A percentile compares a stretch with the other conserved stretches of the same genome.
Evolutionary conservation across 192 early-diverging fungal genomes (phyloP).

Genomic region (Phlyctochytrium arcticum): DNA sequence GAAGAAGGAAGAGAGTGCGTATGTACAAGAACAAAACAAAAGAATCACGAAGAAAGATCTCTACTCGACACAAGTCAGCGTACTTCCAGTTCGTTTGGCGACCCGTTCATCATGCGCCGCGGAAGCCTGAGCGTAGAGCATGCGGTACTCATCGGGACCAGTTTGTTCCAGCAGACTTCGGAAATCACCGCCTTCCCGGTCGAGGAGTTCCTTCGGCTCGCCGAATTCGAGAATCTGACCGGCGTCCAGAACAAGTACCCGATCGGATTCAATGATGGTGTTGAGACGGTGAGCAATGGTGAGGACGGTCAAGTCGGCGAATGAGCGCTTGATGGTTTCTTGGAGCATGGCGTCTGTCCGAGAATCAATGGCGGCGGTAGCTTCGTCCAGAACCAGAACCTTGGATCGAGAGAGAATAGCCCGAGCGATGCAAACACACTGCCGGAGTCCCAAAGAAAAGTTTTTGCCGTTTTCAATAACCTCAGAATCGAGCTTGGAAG

Average conservation of each 20-base stretch:
- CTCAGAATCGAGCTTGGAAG: conserved; percentile 45
- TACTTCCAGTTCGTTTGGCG: neutral
- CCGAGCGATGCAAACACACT: conserved; percentile 53
- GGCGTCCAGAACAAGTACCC: conserved; percentile 50
- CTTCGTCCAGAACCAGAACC: conserved; percentile 57
- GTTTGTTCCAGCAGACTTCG: conserved; percentile 38
- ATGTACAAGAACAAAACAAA: too few relatives aligned
- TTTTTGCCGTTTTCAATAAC: conserved; percentile 55
- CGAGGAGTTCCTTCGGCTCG: conserved; percentile 39
- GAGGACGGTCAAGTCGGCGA: conserved; percentile 45
- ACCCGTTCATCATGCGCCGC: conserved; percentile 26
- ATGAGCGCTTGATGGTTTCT: conserved; percentile 44
- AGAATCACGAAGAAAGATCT: neutral
- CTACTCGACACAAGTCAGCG: neutral
- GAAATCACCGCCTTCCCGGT: conserved; percentile 34
- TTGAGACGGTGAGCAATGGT: conserved; percentile 68
- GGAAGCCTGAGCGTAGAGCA: conserved; percentile 24
- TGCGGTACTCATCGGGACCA: conserved; percentile 32
- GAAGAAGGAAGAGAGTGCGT: too few relatives aligned
- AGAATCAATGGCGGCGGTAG: conserved; percentile 50
- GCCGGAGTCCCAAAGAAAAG: conserved; percentile 55
- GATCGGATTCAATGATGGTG: conserved; percentile 60
- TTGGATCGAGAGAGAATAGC: conserved; percentile 49
- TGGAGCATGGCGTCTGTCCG: conserved; percentile 51
- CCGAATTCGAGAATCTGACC: conserved; percentile 51